These are phyloP conservation scores for Nicotiana otophora DNA, from an alignment of 257 asterid genomes.

Conservation along the genomic window DNA sequence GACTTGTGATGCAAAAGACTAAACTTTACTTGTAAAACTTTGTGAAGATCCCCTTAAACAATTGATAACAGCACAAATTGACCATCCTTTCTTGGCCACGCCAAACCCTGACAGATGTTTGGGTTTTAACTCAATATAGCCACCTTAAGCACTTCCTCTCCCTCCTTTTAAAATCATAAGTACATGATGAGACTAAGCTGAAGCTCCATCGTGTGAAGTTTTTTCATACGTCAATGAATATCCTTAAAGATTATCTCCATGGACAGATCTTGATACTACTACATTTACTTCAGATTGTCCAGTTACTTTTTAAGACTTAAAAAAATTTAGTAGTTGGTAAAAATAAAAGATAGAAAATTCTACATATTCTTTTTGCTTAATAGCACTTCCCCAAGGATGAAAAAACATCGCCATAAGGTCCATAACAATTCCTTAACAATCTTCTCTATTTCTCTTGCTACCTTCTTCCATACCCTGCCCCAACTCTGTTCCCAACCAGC, in stretches of 20 bases:
- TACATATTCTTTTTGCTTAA: background rate
- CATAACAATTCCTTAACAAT: background rate
- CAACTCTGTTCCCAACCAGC: background rate
- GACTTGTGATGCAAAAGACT: no score
- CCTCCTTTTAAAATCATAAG: background rate
- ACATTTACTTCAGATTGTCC: background rate
- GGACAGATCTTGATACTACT: background rate
- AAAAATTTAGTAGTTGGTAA: background rate
- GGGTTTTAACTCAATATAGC: background rate
- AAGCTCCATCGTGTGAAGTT: background rate
- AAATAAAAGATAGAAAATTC: background rate
- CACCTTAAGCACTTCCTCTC: background rate
- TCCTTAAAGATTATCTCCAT: no score
- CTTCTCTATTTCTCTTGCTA: background rate
- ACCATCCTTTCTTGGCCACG: background rate
- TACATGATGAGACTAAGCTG: no score
- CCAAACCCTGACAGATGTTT: background rate
- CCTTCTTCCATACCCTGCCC: background rate
- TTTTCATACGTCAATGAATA: background rate
- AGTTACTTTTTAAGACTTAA: background rate
- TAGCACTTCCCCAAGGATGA: background rate
- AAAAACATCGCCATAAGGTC: background rate
- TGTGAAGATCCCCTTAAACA: no score
- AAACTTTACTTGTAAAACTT: no score
- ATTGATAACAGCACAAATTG: background rate